Percentiles rank a stretch among this genome's conserved stretches.
Evolutionary conservation across 805 yeast species (phyloP).

Genomic region (Citeromyces nyonsensis): DNA sequence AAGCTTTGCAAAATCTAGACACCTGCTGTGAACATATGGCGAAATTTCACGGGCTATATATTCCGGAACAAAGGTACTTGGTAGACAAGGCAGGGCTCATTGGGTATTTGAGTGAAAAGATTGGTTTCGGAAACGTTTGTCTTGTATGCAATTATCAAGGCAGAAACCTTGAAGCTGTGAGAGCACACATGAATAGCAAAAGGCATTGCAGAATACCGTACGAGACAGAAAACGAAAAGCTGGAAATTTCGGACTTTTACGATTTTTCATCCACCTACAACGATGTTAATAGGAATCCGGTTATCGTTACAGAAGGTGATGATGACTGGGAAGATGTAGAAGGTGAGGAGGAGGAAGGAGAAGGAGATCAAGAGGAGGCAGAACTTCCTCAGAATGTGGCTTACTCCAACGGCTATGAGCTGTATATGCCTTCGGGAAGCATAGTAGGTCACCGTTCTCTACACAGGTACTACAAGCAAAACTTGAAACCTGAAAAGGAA

Average conservation of each 20-base stretch:
- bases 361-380: slow-evolving; percentile 15
- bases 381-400: slow-evolving; percentile 14
- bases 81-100: slow-evolving; percentile 58
- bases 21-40: slow-evolving; percentile 58
- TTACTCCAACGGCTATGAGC: slow-evolving; percentile 34
- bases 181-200: slow-evolving; percentile 78
- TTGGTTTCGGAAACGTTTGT: slow-evolving; percentile 76
- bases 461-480: slow-evolving; percentile 58
- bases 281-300: slow-evolving; percentile 15
- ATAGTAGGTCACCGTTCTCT: slow-evolving; percentile 73
- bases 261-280: slow-evolving; percentile 59
- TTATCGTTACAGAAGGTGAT: slow-evolving; percentile 12
- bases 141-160: slow-evolving; percentile 76
- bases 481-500: slow-evolving; percentile 28
- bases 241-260: slow-evolving; percentile 66
- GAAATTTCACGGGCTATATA: slow-evolving; percentile 64
- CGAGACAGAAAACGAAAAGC: slow-evolving; percentile 65
- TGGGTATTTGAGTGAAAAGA: slow-evolving; percentile 61
- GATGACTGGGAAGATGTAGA: slow-evolving; percentile 20
- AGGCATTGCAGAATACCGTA: slow-evolving; percentile 84
- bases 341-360: slow-evolving; percentile 14
- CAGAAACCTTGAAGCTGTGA: slow-evolving; percentile 66
- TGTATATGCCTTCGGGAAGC: slow-evolving; percentile 64
- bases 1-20: slow-evolving; percentile 20
- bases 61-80: slow-evolving; percentile 70